Percentiles rank a stretch among this genome's conserved stretches.
Evolutionary conservation across 2,329 filamentous ascomycete genomes (phyloP).

Genomic region (Trichoderma sp.): DNA sequence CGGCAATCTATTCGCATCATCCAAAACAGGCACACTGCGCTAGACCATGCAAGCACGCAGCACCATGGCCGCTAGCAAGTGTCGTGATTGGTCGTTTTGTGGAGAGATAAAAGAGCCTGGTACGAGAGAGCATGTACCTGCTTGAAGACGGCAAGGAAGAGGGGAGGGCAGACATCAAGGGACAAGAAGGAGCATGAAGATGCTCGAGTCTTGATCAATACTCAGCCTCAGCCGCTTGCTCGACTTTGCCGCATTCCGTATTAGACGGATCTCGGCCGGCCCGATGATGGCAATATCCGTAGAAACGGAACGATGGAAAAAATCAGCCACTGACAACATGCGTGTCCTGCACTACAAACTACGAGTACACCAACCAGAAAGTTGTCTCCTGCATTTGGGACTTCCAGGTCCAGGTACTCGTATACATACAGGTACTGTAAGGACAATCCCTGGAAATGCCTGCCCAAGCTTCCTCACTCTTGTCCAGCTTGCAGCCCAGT

Average conservation of each 20-base stretch:
- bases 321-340: neutral
- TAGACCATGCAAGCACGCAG: neutral
- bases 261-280: neutral
- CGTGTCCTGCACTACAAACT: neutral
- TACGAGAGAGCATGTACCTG: neutral
- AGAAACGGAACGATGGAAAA: neutral
- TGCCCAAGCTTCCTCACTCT: neutral
- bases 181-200: neutral
- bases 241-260: neutral
- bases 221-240: neutral
- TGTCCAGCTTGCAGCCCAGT: constrained; percentile 4
- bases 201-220: neutral
- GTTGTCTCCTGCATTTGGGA: neutral
- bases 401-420: neutral
- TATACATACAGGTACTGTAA: neutral
- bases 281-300: neutral
- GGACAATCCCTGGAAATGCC: neutral
- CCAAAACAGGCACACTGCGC: neutral
- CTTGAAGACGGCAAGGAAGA: neutral
- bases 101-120: neutral
- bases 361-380: neutral
- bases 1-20: neutral
- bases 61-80: neutral
- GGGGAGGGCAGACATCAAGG: neutral
- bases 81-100: neutral